phyloP scores from a whole-genome alignment of 352 stramenopile species.

The Phytophthora niederhauseri region DNA sequence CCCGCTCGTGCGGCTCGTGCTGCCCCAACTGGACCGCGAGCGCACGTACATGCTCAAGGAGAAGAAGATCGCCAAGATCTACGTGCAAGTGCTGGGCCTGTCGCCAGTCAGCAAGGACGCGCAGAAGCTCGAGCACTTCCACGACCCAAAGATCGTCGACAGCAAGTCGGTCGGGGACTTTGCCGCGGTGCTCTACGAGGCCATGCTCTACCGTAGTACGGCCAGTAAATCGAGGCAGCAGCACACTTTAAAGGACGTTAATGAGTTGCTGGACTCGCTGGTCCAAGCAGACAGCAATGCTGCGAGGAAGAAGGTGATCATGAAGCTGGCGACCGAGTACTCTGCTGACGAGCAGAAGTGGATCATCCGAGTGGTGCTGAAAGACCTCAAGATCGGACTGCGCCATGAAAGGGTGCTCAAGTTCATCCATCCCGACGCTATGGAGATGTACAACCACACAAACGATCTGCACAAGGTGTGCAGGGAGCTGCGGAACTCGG shows the following conservation, averaged over 20 bases:
- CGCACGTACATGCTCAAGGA: slow-evolving; percentile 89
- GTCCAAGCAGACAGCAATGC: slow-evolving; percentile 52
- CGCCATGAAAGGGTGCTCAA: slow-evolving; percentile 81
- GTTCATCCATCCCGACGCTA: slow-evolving; percentile 82
- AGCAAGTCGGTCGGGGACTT: slow-evolving; percentile 87
- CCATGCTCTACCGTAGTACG: slow-evolving; percentile 70
- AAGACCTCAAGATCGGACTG: slow-evolving; percentile 87
- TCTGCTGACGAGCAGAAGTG: slow-evolving; percentile 82
- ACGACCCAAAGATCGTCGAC: slow-evolving; percentile 81
- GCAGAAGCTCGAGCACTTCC: slow-evolving; percentile 83
- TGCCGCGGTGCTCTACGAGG: slow-evolving; percentile 73
- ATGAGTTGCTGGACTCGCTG: slow-evolving; percentile 62
- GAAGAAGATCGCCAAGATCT: slow-evolving; percentile 86
- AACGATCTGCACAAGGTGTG: slow-evolving; percentile 86
- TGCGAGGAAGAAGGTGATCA: slow-evolving; percentile 62
- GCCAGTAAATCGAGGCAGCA: slow-evolving; percentile 41
- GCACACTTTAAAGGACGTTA: slow-evolving; percentile 69
- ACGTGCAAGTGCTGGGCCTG: slow-evolving; percentile 78
- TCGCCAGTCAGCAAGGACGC: slow-evolving; percentile 65
- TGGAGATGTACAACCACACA: slow-evolving; percentile 91
- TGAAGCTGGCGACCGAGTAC: slow-evolving; percentile 81
- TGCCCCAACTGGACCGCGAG: slow-evolving; percentile 84
- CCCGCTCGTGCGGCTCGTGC: slow-evolving; percentile 72
- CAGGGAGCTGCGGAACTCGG: slow-evolving; percentile 74
- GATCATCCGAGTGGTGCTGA: slow-evolving; percentile 84